A percentile compares a stretch with the other conserved stretches of the same genome.
Evolutionary conservation across 176 grass and related monocot genomes (phyloP).

Genomic region (Panicum miliaceum): DNA sequence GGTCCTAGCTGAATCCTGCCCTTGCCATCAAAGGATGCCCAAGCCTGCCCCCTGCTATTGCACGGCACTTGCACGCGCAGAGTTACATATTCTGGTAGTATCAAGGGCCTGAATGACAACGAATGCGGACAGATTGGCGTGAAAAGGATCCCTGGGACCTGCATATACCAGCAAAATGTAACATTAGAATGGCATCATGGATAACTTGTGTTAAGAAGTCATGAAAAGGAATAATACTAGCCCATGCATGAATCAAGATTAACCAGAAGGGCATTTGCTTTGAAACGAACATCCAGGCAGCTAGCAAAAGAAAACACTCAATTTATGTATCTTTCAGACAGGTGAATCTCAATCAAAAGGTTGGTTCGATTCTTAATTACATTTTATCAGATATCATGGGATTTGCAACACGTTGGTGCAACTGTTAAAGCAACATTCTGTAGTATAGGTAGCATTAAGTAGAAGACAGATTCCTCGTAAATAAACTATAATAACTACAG

Average conservation of each 20-base stretch:
- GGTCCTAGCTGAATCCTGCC: conserved; percentile 74
- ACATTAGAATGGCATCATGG: not conserved
- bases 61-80: conserved; percentile 85
- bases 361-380: conserved; percentile 8
- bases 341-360: not conserved
- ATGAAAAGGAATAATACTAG: conserved; percentile 2
- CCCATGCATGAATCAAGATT: not conserved
- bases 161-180: conserved; percentile 38
- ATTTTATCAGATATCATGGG: conserved; percentile 24
- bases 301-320: not conserved
- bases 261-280: not conserved
- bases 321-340: not conserved
- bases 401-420: not conserved
- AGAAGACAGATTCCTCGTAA: not conserved
- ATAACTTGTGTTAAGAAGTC: not conserved
- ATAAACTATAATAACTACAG: not conserved
- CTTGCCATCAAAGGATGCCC: conserved; percentile 98
- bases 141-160: conserved; percentile 97
- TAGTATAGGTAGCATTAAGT: not conserved
- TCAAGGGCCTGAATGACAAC: conserved; percentile 84
- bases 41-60: conserved; percentile 89
- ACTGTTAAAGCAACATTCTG: not conserved
- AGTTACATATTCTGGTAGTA: conserved; percentile 85
- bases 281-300: not conserved
- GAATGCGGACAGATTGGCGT: conserved; percentile 97